Percentiles rank a stretch among this genome's conserved stretches.
These are phyloP conservation scores for Tympanopsis confertula DNA, from an alignment of 2,329 filamentous ascomycete genomes.

Conservation along the genomic window DNA sequence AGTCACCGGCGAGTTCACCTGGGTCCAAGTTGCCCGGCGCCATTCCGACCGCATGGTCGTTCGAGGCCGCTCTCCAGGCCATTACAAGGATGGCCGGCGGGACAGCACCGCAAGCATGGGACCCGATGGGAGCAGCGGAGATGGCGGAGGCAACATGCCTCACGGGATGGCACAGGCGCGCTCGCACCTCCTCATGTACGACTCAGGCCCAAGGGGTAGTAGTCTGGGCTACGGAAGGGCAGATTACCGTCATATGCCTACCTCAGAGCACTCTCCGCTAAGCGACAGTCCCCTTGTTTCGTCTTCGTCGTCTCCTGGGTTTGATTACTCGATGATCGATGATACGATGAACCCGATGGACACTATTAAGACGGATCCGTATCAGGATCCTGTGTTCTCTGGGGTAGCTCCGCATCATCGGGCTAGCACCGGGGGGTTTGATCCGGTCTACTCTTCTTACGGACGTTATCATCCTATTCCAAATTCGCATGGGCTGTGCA, in stretches of 20 bases:
- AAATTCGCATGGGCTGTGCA: not conserved
- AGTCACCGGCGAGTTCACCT: slow-evolving; percentile 22
- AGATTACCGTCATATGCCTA: not conserved
- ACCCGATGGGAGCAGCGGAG: slow-evolving; percentile 16
- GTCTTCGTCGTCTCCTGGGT: not conserved
- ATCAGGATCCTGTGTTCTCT: not conserved
- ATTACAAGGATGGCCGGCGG: slow-evolving; percentile 42
- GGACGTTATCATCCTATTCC: not conserved
- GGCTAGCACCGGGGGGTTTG: not conserved
- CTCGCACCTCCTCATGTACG: too few species aligned
- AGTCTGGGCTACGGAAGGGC: not conserved
- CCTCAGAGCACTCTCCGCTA: not conserved
- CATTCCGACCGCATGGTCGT: slow-evolving; percentile 54
- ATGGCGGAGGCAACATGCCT: not conserved
- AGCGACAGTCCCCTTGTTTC: not conserved
- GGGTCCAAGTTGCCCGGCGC: slow-evolving; percentile 44
- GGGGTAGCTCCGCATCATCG: slow-evolving; percentile 3
- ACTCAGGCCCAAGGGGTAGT: too few species aligned
- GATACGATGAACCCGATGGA: slow-evolving; percentile 1
- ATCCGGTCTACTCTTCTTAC: not conserved
- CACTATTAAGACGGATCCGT: not conserved
- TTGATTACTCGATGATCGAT: not conserved
- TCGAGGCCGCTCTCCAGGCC: slow-evolving; percentile 53
- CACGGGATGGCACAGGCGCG: too few species aligned
- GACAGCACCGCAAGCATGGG: slow-evolving; percentile 40